Percentiles rank a stretch among this genome's conserved stretches.
Evolutionary conservation across 441 rosid genomes (phyloP).

Genomic region (Euphorbia corollata): DNA sequence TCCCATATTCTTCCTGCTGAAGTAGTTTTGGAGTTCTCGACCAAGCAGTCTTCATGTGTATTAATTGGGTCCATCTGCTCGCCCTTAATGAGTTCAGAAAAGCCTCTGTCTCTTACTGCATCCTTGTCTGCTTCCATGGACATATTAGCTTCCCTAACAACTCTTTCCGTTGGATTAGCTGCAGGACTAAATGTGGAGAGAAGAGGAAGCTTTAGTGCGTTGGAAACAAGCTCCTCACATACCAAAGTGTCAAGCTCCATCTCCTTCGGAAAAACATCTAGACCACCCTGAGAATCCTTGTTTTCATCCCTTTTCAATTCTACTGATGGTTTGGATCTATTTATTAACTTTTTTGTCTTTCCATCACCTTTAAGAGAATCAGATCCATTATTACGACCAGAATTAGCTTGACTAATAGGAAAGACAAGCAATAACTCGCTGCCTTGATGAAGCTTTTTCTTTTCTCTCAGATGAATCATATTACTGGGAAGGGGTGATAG

Average conservation of each 20-base stretch:
- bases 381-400: conserved; percentile 26
- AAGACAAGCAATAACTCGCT: conserved; percentile 18
- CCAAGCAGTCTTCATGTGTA: conserved; percentile 36
- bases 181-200: conserved; percentile 42
- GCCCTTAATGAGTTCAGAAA: conserved; percentile 30
- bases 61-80: conserved; percentile 25
- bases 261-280: conserved; percentile 31
- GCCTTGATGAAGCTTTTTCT: conserved; percentile 25
- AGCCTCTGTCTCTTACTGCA: conserved; percentile 25
- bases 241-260: conserved; percentile 33
- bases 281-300: conserved; percentile 31
- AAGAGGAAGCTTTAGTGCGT: conserved; percentile 63
- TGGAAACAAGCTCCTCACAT: conserved; percentile 70
- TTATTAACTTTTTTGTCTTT: conserved; percentile 35
- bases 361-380: conserved; percentile 36
- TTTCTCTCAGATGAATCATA: conserved; percentile 35
- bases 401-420: conserved; percentile 29
- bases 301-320: conserved; percentile 37
- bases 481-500: conserved; percentile 58
- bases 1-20: conserved; percentile 45
- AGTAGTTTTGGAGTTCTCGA: conserved; percentile 42
- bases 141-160: conserved; percentile 27
- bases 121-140: conserved; percentile 29
- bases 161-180: conserved; percentile 31
- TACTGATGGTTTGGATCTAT: conserved; percentile 29